Evolutionary conservation across 176 grass and related monocot species (phyloP).

Genomic region (Sorghum bicolor): Sorghum_bicolor_NCBIv3 NC_012873.2:52774501-52775000

Average conservation of each 20-base stretch:
- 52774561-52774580: neutral
- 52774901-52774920: too few species aligned
- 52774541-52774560: constrained; percentile 23
- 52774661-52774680: constrained; percentile 70
- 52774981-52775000: neutral
- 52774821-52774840: too few species aligned
- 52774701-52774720: neutral
- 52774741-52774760: neutral
- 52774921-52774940: too few species aligned
- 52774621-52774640: constrained; percentile 44
- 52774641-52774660: constrained; percentile 78
- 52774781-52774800: neutral
- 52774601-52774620: neutral
- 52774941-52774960: too few species aligned
- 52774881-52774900: too few species aligned
- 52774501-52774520: constrained; percentile 70
- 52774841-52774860: neutral
- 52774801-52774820: neutral
- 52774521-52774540: constrained; percentile 68
- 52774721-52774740: neutral
- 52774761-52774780: neutral
- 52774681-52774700: constrained; percentile 31
- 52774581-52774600: neutral
- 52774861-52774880: neutral
- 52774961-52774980: too few species aligned